Evolutionary conservation across 768 basidiomycete genomes (phyloP), one percentile per base, ranked within the genome.

Genomic region (Lyophyllum shimeji): DNA sequence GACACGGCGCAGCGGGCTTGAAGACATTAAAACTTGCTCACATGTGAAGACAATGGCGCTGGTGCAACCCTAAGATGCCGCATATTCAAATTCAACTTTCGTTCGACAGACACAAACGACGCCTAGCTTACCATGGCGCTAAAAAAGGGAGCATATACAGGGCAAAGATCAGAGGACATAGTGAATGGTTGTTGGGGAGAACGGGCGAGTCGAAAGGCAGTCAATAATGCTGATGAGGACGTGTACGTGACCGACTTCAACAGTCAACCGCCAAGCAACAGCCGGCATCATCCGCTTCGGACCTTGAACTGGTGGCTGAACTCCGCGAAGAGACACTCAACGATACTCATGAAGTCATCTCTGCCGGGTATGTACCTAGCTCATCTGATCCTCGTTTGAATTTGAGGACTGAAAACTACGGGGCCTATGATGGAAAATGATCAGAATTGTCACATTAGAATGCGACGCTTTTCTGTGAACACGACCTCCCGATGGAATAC

Each of bases 31-130:
- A 24, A 25, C 17, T 34, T 72, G 75, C 93, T 80, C 67, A 95
- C 96, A 95, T 64, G 95, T 97, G 76, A 99, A 97, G 70, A 96
- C 91, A 70, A 98, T 98, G 60, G 96, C 94, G 68, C 88, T 86
- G 54, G 95, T 93, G 81, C 93, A 96, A 63, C 96, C 96, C 94
- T 95, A 68, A 33, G 50, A 45, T 45, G 12, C 51, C 44, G 46
- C 33, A 55, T 45, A 47, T 53, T 33, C 7, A 12, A 50, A 29
- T 45, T 46, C 2, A 29, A 37, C 23, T 21, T 44, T 18, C 37
- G 31, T 23, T 20, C 27, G 9, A 7, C 15, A 11, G 17, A 27
- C 33, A 11, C 39, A 37, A 23, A 43, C n/a, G 21, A 18, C 18
- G 23, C 15, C 8, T 4, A 18, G 12, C 89, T 69, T 62, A 92